phyloP scores from a whole-genome alignment of 1,284 basidiomycete genomes.

The Ganoderma leucocontextum region DNA sequence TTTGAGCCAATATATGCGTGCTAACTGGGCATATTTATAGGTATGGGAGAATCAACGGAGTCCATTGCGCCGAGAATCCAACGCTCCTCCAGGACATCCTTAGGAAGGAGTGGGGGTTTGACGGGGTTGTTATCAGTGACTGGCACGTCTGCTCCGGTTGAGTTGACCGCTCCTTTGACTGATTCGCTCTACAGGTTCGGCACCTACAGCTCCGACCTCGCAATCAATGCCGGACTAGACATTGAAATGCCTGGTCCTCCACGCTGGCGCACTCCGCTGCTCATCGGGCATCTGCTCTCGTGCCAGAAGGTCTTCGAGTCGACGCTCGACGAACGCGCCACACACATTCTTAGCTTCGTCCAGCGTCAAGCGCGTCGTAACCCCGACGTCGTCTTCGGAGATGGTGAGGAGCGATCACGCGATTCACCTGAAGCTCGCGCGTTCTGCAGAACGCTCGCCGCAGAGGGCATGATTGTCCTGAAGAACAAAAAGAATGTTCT shows the following conservation, averaged over 20 bases:
- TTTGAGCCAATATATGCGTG: not conserved
- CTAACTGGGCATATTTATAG: constrained; percentile 42
- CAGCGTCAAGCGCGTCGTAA: constrained; percentile 66
- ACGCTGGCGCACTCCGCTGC: constrained; percentile 64
- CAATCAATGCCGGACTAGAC: constrained; percentile 73
- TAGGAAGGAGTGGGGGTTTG: constrained; percentile 73
- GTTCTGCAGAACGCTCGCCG: constrained; percentile 67
- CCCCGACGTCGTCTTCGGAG: constrained; percentile 70
- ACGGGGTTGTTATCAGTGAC: constrained; percentile 72
- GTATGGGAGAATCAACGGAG: constrained; percentile 71
- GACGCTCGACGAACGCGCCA: constrained; percentile 65
- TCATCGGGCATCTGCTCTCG: constrained; percentile 64
- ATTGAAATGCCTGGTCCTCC: constrained; percentile 77
- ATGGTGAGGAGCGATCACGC: constrained; percentile 65
- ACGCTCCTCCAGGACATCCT: constrained; percentile 64
- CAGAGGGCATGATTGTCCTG: constrained; percentile 73
- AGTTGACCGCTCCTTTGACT: constrained; percentile 13
- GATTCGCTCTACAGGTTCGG: constrained; percentile 56
- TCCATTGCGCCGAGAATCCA: constrained; percentile 70
- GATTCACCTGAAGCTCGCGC: constrained; percentile 62
- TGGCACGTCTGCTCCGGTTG: constrained; percentile 51
- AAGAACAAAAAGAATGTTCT: constrained; percentile 66
- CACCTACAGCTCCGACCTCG: constrained; percentile 64
- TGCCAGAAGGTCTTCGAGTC: constrained; percentile 61
- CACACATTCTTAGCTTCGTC: constrained; percentile 61